Conservation (phyloP, 495 filamentous ascomycete genomes). For the Penicillium coffeae region DNA sequence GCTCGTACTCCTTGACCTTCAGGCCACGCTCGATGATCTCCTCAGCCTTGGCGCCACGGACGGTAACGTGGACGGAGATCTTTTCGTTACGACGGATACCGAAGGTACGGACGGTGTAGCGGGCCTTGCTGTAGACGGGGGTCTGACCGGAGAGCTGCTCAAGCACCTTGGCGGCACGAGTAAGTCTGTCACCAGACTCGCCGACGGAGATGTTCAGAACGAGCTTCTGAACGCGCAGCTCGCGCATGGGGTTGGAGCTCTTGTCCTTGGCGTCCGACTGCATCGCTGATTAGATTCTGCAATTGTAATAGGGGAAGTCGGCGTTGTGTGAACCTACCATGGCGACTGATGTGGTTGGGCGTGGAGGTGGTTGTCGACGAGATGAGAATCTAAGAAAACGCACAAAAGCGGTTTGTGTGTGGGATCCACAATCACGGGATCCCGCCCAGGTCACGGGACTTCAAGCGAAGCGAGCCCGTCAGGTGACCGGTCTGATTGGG, state of each 20-base stretch:
- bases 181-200: conserved; percentile 99
- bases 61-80: conserved; percentile 98
- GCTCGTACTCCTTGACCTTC: conserved; percentile 99
- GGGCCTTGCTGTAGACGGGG: conserved; percentile 99
- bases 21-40: conserved; percentile 99
- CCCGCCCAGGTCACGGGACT: conserved; percentile 18
- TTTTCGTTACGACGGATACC: conserved; percentile 99
- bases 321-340: conserved; percentile 40
- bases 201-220: conserved; percentile 99
- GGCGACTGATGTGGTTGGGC: conserved; percentile 38
- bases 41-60: conserved; percentile 99
- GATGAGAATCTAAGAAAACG: conserved; percentile 34
- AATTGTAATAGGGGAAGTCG: conserved; percentile 5
- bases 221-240: conserved; percentile 99
- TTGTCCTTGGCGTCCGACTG: conserved; percentile 68
- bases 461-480: conserved; percentile 36
- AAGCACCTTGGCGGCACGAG: conserved; percentile 98
- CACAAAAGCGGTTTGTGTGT: conserved; percentile 42
- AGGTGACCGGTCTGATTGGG: neutral
- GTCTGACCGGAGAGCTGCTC: conserved; percentile 99
- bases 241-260: conserved; percentile 94
- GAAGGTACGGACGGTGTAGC: conserved; percentile 99
- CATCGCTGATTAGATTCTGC: conserved; percentile 31
- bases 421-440: conserved; percentile 27
- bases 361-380: conserved; percentile 46